These are phyloP conservation scores for Carpinus fangiana DNA, from an alignment of 306 rosid genomes.

Conservation along the genomic window DNA sequence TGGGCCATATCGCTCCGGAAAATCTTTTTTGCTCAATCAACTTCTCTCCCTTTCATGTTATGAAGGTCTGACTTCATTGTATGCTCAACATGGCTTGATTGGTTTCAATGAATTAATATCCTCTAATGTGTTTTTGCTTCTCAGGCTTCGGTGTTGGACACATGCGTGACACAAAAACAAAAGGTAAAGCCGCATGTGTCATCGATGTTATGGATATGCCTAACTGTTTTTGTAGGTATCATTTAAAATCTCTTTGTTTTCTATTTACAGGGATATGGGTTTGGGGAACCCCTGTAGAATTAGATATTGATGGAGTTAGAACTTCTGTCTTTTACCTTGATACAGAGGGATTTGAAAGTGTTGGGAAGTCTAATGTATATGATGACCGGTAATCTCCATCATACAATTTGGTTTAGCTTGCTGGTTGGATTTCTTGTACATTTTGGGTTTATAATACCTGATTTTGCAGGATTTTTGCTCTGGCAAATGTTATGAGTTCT, in stretches of 20 bases:
- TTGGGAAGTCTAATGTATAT: constrained; percentile 95
- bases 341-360: constrained; percentile 96
- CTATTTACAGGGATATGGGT: constrained; percentile 84
- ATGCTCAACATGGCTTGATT: constrained; percentile 19
- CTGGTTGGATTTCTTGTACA: constrained; percentile 3
- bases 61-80: constrained; percentile 57
- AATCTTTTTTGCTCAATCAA: constrained; percentile 93
- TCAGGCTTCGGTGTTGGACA: constrained; percentile 99
- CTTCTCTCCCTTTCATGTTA: constrained; percentile 95
- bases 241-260: constrained; percentile 14
- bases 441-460: constrained; percentile 28
- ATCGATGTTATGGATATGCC: constrained; percentile 34
- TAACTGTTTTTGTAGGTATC: constrained; percentile 15
- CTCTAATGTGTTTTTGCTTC: constrained; percentile 18
- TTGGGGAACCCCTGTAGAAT: constrained; percentile 88
- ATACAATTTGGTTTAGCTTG: constrained; percentile 25
- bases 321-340: constrained; percentile 92
- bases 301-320: constrained; percentile 78
- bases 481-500: constrained; percentile 95
- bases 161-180: constrained; percentile 95
- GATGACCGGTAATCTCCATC: constrained; percentile 81
- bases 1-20: constrained; percentile 98
- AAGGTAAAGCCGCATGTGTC: constrained; percentile 54
- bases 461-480: constrained; percentile 81
- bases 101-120: constrained; percentile 20